Conservation (phyloP, 2,329 filamentous ascomycete species). For the Pseudogymnoascus sp. region DNA sequence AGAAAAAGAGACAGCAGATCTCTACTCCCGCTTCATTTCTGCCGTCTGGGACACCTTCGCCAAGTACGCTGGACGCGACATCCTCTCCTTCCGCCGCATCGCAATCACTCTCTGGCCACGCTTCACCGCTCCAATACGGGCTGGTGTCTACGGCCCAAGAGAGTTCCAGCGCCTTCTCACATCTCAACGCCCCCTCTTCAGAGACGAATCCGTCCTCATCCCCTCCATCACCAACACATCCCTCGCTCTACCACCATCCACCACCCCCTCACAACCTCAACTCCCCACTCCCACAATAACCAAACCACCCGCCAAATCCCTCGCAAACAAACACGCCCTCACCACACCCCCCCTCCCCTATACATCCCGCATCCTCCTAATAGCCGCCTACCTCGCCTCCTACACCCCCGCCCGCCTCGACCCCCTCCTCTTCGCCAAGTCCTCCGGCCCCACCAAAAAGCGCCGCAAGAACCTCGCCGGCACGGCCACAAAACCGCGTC, state of each 20-base stretch:
- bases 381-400: constrained; percentile 72
- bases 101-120: constrained; percentile 73
- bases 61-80: constrained; percentile 69
- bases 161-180: constrained; percentile 82
- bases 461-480: constrained; percentile 35
- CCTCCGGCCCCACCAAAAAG: constrained; percentile 26
- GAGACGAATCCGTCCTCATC: constrained; percentile 61
- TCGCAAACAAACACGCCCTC: constrained; percentile 36
- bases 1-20: constrained; percentile 49
- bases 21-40: constrained; percentile 73
- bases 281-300: neutral
- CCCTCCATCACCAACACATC: constrained; percentile 44
- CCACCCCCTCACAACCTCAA: neutral
- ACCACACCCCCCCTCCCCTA: constrained; percentile 45
- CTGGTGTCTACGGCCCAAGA: constrained; percentile 62
- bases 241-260: constrained; percentile 14
- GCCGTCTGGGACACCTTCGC: constrained; percentile 83
- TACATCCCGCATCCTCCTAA: constrained; percentile 63
- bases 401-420: constrained; percentile 72
- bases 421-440: constrained; percentile 58
- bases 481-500: constrained; percentile 28
- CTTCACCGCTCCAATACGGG: constrained; percentile 70
- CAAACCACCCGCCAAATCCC: constrained; percentile 30
- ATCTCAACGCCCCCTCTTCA: constrained; percentile 58
- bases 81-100: constrained; percentile 61